Percentiles rank a stretch among this genome's conserved stretches.
These are phyloP conservation scores for Gnomoniopsis smithogilvyi DNA, from an alignment of 2,329 filamentous ascomycete species.

Conservation along the genomic window DNA sequence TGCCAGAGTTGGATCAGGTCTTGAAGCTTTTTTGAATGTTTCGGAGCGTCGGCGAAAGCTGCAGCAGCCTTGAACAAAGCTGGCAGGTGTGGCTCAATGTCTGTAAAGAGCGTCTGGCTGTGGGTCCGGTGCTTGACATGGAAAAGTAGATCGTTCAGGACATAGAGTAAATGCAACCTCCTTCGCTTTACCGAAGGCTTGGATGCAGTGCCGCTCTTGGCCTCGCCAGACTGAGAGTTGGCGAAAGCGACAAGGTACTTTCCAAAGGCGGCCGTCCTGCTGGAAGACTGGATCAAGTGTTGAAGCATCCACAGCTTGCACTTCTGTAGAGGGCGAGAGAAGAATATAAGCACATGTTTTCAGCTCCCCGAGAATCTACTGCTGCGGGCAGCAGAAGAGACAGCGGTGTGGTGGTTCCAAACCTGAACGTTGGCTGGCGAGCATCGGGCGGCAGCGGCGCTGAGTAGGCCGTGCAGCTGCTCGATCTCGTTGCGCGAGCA, in stretches of 20 bases:
- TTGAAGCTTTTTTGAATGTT: constrained; percentile 62
- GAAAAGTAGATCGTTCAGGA: constrained; percentile 76
- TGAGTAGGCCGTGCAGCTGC: constrained; percentile 63
- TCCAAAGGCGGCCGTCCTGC: constrained; percentile 64
- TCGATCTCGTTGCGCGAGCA: constrained; percentile 68
- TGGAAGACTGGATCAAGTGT: constrained; percentile 65
- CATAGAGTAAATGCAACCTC: constrained; percentile 72
- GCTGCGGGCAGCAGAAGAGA: constrained; percentile 22
- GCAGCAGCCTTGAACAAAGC: constrained; percentile 60
- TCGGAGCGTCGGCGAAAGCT: constrained; percentile 57
- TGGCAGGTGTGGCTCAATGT: constrained; percentile 57
- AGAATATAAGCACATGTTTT: constrained; percentile 32
- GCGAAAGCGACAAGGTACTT: constrained; percentile 73
- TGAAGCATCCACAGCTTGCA: constrained; percentile 83
- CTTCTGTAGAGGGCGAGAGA: constrained; percentile 55
- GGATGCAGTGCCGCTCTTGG: constrained; percentile 28
- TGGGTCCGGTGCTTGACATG: constrained; percentile 56
- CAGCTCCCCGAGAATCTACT: constrained; percentile 25
- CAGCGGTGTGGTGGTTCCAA: constrained; percentile 48
- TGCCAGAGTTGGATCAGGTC: constrained; percentile 69
- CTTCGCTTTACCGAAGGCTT: constrained; percentile 62
- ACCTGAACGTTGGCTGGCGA: constrained; percentile 84
- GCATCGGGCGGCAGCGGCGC: constrained; percentile 65
- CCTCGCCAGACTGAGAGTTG: constrained; percentile 44
- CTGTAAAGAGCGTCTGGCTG: constrained; percentile 48